These are phyloP conservation scores for Drosera spatulata DNA, from an alignment of 179 eudicot species.

Conservation along the genomic window DNA sequence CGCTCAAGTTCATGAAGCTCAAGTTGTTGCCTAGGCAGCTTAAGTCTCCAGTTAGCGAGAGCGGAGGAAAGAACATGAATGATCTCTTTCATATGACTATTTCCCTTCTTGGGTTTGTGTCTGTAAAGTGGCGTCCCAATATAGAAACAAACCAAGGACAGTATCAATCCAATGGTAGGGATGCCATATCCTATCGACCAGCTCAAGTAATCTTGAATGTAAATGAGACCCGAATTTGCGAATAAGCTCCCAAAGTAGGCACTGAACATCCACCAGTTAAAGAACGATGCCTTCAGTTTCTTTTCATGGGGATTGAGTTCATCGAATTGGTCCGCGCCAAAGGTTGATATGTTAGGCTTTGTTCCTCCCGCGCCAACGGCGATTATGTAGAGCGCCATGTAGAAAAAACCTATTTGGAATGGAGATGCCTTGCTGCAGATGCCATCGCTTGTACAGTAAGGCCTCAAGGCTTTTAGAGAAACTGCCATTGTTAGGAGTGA, in stretches of 20 bases:
- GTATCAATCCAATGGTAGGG: slow-evolving; percentile 47
- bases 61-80: slow-evolving; percentile 26
- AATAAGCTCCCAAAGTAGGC: slow-evolving; percentile 51
- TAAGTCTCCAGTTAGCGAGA: slow-evolving; percentile 33
- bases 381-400: slow-evolving; percentile 58
- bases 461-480: slow-evolving; percentile 44
- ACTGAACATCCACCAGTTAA: slow-evolving; percentile 93
- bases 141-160: slow-evolving; percentile 52
- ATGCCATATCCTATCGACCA: slow-evolving; percentile 85
- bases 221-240: slow-evolving; percentile 66
- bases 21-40: slow-evolving; percentile 15
- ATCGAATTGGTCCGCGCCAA: slow-evolving; percentile 85
- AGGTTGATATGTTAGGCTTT: slow-evolving; percentile 83
- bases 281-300: slow-evolving; percentile 58
- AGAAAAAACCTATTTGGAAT: slow-evolving; percentile 47
- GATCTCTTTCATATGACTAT: slow-evolving; percentile 43
- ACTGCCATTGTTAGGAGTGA: slow-evolving; percentile 41
- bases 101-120: slow-evolving; percentile 24
- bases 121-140: slow-evolving; percentile 56
- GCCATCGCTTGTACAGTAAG: slow-evolving; percentile 29
- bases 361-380: slow-evolving; percentile 84
- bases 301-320: slow-evolving; percentile 48
- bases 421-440: slow-evolving; percentile 26
- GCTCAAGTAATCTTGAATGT: slow-evolving; percentile 70
- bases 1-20: slow-evolving; percentile 36